Base-by-base conservation (phyloP, 768 basidiomycete genomes). In the Termitomyces sp. region DNA sequence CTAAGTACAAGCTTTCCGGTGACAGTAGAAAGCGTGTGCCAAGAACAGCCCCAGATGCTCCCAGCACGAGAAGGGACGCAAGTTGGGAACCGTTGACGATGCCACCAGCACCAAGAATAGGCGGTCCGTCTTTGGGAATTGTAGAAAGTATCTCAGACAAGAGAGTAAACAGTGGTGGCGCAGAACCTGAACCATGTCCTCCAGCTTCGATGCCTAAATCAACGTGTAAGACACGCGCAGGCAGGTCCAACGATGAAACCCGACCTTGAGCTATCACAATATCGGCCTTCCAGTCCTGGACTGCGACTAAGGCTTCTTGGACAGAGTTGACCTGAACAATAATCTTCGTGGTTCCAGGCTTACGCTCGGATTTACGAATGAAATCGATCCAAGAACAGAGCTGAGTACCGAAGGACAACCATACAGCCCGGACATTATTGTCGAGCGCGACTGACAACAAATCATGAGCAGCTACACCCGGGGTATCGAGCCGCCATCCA, bases 1-100 rank as follows among this genome's bases (percentile, higher is more conserved):
- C 74, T 28, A 75, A 74, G 69, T 86, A 88, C 12, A 79, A 69
- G 61, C 85, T 79, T 72, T 92, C 89, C 4, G 79, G 77, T 1
- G 88, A 81, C 58, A 87, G 74, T 49, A 89, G 70, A 65, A 92
- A 90, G 7, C 89, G 86, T 0, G 92, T 93, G 53, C 92, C 92
- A 22, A 86, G 65, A 32, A 86, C 86, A 10, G 72, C 85, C 3
- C 87, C 92, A 24, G 83, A 73, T 2, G 84, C 87, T 14, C 90
- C 90, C 35, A 88, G 77, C 6, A 80, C 70, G 55, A 94, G 79
- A 45, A 86, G 67, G 4, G 85, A 75, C 35, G 88, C 86, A 48
- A 90, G 66, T 56, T 92, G 87, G 0, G 75, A 66, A 18, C 90
- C 88, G 28, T 75, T 82, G 3, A 78, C 76, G 54, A 94, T 63